A percentile compares a stretch with the other conserved stretches of the same genome.
These are phyloP conservation scores for Nicotiana undulata DNA, from an alignment of 257 asterid genomes.

Conservation along the genomic window DNA sequence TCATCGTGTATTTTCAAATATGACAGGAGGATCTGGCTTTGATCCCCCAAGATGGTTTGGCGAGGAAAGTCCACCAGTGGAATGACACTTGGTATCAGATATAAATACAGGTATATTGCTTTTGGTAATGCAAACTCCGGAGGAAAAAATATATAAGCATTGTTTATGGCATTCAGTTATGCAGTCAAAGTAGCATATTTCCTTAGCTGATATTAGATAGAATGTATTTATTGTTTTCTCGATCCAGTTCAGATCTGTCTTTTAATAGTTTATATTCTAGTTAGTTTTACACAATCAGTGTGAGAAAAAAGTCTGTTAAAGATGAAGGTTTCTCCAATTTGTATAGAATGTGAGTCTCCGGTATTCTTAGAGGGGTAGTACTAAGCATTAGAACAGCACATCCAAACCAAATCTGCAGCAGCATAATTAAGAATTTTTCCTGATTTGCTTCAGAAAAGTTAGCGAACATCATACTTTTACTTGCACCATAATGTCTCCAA, in stretches of 20 bases:
- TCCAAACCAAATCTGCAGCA: background rate
- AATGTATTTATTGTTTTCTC: background rate
- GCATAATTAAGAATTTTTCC: background rate
- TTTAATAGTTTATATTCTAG: background rate
- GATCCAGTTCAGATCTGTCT: background rate
- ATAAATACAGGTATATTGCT: background rate
- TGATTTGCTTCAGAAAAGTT: background rate
- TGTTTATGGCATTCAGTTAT: background rate
- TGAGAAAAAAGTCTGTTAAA: background rate
- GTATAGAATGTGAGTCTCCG: background rate
- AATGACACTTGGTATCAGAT: slow-evolving; percentile 10
- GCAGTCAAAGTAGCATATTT: background rate
- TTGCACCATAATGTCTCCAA: background rate
- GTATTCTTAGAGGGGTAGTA: background rate
- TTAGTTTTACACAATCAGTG: background rate
- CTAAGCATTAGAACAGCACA: background rate
- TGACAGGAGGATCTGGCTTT: slow-evolving; percentile 80
- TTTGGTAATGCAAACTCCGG: background rate
- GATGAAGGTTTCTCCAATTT: background rate
- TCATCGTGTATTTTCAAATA: background rate
- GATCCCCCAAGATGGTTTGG: slow-evolving; percentile 97
- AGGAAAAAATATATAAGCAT: background rate
- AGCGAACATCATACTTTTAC: background rate
- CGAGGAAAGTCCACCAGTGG: slow-evolving; percentile 44
- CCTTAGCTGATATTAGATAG: background rate